Base-by-base conservation (phyloP, 148 eudicot genomes). In the Hydrangea macrophylla region DNA sequence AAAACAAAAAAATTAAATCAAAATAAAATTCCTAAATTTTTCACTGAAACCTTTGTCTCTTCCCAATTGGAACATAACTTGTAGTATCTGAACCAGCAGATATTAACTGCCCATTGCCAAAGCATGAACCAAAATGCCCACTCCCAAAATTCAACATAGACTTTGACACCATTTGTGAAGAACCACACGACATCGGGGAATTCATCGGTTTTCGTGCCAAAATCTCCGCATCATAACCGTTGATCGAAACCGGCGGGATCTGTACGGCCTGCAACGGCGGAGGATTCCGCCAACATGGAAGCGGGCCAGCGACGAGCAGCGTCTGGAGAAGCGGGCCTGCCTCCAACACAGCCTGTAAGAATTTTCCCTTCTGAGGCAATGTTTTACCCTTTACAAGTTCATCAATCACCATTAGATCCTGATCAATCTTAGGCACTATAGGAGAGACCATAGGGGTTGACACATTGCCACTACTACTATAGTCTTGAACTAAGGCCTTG, bases 251-350 rank as follows among this genome's bases (percentile, higher is more conserved):
- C 0, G 76, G 68, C 25, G 84, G 82, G 6, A 76, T 70, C 23
- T 71, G 85, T 4, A 67, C 56, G 9, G 75, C 5, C 27, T 72
- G 62, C 33, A 64, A 32, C 10, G 65, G 85, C 0, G 90, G 85
- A 0, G 85, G 87, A 51, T 81, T 73, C 0, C 79, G 70, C 90
- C 90, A 83, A 60, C 72, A 22, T 0, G 90, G 85, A 13, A 86
- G 82, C 35, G 80, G 72, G 1, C 84, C 85, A 0, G 88, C 84
- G 30, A 75, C 65, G 36, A 81, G 73, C 18, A 84, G 74, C 0
- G 84, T 64, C 60, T 78, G 78, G 0, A 84, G 79, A 40, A 79
- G 79, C 1, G 84, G 84, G 2, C 79, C 88, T 0, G 88, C 73
- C 17, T 76, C 78, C 59, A 79, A 55, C 12, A 86, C 82, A 10